Base-by-base conservation (phyloP, 2,329 filamentous ascomycete species). In the Penicillium sp. region DNA sequence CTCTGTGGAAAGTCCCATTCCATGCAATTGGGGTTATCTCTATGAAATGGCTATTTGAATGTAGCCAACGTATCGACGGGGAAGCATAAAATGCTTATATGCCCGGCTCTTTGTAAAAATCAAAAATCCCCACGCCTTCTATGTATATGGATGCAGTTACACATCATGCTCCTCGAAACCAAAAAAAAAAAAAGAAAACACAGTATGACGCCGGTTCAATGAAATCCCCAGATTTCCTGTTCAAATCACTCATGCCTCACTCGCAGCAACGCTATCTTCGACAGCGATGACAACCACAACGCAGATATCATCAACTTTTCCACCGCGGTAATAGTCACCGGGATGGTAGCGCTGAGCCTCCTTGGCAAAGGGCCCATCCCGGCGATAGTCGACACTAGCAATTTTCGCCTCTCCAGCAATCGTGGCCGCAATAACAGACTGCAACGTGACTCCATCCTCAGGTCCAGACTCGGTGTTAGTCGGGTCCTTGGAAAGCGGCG, bases 291-390 rank as follows among this genome's bases (percentile, higher is more conserved):
- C 86, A 15, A 93, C 87, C 50, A 99, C 81, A 5, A 91, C 91
- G 68, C 91, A 93, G 58, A 99, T 97, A 74, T 99, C 94, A 72
- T 99, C 94, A 21, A 96, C 85, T 76, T 99, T 99, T 52, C 94
- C 94, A 57, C 94, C 94, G 58, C 86, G 86, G 86, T 91, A 99
- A 58, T 87, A 85, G 74, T 97, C 93, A 38, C 88, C 81, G 0
- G 94, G 93, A 66, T 90, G 96, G 70, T 90, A 87, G 70, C 88
- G 90, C 72, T 94, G 91, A 21, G 97, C 91, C 74, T 97, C 92
- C 75, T 91, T 96, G 41, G 94, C 92, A 75, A 99, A 99, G 0
- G 94, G 94, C 0, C 93, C 92, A 73, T 97, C 90, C 52, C 90
- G 79, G 68, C 89, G 91, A 49, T 82, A 84, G 75, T 96, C 92